Evolutionary conservation across 2,329 filamentous ascomycete genomes (phyloP), one percentile per base, ranked within the genome.

Genomic region (Aspergillus viridinutans): DNA sequence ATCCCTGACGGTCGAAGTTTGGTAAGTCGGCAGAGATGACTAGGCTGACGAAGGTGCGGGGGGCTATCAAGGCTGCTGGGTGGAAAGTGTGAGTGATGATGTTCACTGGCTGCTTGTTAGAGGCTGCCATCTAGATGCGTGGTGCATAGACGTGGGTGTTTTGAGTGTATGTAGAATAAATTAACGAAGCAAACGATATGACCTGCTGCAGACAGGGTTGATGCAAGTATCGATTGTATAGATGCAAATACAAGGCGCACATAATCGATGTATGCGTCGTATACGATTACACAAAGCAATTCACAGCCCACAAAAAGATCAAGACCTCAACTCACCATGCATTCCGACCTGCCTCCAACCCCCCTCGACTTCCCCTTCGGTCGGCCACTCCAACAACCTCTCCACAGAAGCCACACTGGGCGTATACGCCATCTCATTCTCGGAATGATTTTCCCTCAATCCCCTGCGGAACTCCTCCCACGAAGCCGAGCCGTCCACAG

Each of bases 361-460:
- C 2, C 59, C 61, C 9, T 61, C 58, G 0, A 63, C 32, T 23
- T 61, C 57, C 20, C 58, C 26, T n/a, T 59, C 52, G 3, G 55
- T 40, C 3, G 60, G 54, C 72, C 72, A 74, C 21, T 69, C 57
- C 49, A 73, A 28, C 29, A 74, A 49, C 28, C 56, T 56, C 52
- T 72, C 67, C 10, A 73, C 65, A 3, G 61, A 51, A 2, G 62
- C 66, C 8, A 75, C 68, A 48, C 66, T 75, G 5, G 73, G 73
- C 29, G 74, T 77, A 61, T 77, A 78, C 32, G 69, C 70, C 68
- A 69, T 67, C 58, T 77, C 76, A 61, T 77, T 69, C 56, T 70
- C 64, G 6, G 72, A 72, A 62, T 77, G 76, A 20, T 75, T 60
- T 9, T 71, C 64, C 29, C 71, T 68, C 47, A 78, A 54, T 0